These are phyloP conservation scores for Pulveroboletus sp. DNA, from an alignment of 768 basidiomycete species.

Conservation along the genomic window DNA sequence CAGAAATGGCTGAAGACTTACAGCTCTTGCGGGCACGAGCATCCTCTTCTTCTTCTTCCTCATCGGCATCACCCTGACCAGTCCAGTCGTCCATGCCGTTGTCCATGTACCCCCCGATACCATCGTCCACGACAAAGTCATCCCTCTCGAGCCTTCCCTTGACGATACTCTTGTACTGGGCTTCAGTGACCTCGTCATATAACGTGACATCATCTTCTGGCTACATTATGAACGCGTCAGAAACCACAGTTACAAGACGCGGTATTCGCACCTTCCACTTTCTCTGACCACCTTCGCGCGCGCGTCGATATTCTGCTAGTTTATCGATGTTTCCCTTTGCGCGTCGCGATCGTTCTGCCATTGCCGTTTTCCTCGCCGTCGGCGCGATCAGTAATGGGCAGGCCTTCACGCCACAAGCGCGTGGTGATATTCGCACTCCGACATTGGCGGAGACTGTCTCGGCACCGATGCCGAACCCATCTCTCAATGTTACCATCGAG, in stretches of 20 bases:
- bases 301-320: slow-evolving; percentile 58
- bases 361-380: slow-evolving; percentile 10
- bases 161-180: slow-evolving; percentile 85
- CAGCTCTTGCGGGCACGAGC: slow-evolving; percentile 39
- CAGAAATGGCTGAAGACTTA: slow-evolving; percentile 20
- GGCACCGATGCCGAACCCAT: slow-evolving; percentile 14
- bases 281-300: slow-evolving; percentile 57
- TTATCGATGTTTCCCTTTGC: slow-evolving; percentile 35
- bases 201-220: slow-evolving; percentile 62
- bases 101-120: slow-evolving; percentile 87
- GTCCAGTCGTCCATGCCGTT: slow-evolving; percentile 97
- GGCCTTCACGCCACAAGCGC: slow-evolving; percentile 32
- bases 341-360: slow-evolving; percentile 30
- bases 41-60: slow-evolving; percentile 46
- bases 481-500: slow-evolving; percentile 45
- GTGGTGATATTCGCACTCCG: slow-evolving; percentile 24
- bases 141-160: slow-evolving; percentile 76
- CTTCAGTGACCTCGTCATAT: slow-evolving; percentile 90
- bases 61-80: slow-evolving; percentile 52
- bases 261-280: slow-evolving; percentile 50
- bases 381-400: neutral
- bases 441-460: slow-evolving; percentile 13
- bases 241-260: neutral
- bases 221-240: slow-evolving; percentile 33
- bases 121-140: slow-evolving; percentile 96